Evolutionary conservation across 768 basidiomycete species (phyloP), one percentile per base, ranked within the genome.

Genomic region (Psilocybe sp.): DNA sequence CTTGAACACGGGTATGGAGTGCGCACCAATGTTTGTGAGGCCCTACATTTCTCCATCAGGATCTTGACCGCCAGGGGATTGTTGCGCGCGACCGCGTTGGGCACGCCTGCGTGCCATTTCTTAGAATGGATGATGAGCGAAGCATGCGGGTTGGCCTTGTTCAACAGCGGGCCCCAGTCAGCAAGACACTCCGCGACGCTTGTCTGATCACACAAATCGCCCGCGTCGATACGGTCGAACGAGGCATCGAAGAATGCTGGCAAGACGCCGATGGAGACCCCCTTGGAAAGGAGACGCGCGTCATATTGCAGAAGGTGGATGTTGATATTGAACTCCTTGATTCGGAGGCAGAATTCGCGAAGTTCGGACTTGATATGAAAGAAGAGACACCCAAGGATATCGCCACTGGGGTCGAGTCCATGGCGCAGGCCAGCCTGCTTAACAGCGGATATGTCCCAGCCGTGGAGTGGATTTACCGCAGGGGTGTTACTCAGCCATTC

Each of bases 361-460:
- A 74, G 63, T 47, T 73, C 67, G 37, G 67, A 53, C 57, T 73
- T 74, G 53, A 74, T 56, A 54, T 75, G 69, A 58, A 76, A 73
- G 65, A 74, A 76, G 47, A 76, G 69, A 38, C 66, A 71, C 8
- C 73, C 73, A 20, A 72, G 61, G 44, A 71, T 67, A 57, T 76
- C 72, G 32, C 59, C 60, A 3, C 61, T 54, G 1, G 69, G 60
- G 42, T 70, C 67, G 38, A 71, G 43, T 5, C 66, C 64, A 45
- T 68, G 52, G 37, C 62, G 67, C 35, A 49, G 53, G n/a, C 78
- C 78, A 0, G 70, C 64, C 13, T 58, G 50, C 32, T 71, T 60
- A 15, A 79, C 69, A n/a, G 66, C 54, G 19, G 72, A 61, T n/a
- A 75, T 44, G 55, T 78, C 71, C 78, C 79, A 82, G 15, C 75